These are phyloP conservation scores for Sporothrix brasiliensis DNA, from an alignment of 2,329 filamentous ascomycete species.

Conservation along the genomic window DNA sequence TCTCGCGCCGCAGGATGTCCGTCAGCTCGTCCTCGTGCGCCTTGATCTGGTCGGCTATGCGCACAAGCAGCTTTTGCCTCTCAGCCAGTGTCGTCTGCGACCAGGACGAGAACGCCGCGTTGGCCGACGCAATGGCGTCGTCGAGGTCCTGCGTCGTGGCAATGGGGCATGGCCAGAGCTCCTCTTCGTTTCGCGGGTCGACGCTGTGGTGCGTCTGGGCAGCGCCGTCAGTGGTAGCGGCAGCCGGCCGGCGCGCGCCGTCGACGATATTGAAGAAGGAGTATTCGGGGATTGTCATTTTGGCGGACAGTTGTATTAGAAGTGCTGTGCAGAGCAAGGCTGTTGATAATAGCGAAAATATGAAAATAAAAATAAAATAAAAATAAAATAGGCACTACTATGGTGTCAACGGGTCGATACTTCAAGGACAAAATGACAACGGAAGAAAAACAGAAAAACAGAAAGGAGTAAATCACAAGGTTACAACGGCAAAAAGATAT, in stretches of 20 bases:
- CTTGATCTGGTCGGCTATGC: slow-evolving; percentile 48
- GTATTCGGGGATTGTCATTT: slow-evolving; percentile 7
- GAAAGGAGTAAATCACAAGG: neutral
- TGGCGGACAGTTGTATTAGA: neutral
- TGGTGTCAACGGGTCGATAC: neutral
- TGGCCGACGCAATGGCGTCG: slow-evolving; percentile 51
- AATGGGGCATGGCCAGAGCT: slow-evolving; percentile 51
- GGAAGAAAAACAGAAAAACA: neutral
- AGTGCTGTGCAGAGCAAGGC: neutral
- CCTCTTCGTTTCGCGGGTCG: slow-evolving; percentile 51
- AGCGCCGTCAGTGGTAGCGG: neutral
- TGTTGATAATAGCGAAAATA: neutral
- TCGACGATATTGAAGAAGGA: slow-evolving; percentile 4
- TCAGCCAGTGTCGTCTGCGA: slow-evolving; percentile 49
- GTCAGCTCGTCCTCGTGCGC: slow-evolving; percentile 49
- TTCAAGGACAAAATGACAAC: neutral
- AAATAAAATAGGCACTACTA: neutral
- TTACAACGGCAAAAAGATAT: neutral
- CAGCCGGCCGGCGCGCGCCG: neutral
- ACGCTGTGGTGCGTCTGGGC: slow-evolving; percentile 42
- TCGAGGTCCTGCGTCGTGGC: slow-evolving; percentile 49
- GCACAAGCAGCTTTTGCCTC: slow-evolving; percentile 47
- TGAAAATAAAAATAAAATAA: neutral
- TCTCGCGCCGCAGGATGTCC: slow-evolving; percentile 52
- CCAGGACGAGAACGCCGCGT: slow-evolving; percentile 53